Conservation (phyloP, 2,329 filamentous ascomycete genomes). For the Claviceps spartinae region DNA sequence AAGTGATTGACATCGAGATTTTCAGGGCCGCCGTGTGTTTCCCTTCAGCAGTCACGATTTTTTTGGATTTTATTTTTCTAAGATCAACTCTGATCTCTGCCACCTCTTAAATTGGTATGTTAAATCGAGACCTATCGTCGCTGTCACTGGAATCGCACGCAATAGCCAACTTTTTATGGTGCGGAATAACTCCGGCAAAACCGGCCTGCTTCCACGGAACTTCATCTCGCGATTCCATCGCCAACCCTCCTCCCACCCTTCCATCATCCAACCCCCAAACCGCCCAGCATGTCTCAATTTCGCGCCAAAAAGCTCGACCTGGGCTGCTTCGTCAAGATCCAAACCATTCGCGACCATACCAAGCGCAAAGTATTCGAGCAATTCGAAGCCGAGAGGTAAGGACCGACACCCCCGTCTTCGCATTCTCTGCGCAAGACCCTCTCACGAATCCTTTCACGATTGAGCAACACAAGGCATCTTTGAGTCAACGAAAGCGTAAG, state of each 20-base stretch:
- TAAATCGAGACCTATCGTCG: neutral
- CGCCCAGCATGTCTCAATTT: constrained; percentile 64
- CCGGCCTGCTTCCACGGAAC: neutral
- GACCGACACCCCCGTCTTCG: neutral
- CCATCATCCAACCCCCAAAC: neutral
- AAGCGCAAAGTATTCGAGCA: constrained; percentile 89
- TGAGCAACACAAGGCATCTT: neutral
- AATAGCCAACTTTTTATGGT: neutral
- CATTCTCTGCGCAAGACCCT: neutral
- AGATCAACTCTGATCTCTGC: neutral
- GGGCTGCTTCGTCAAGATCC: constrained; percentile 74
- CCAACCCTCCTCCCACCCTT: neutral
- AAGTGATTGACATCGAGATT: too few relatives aligned
- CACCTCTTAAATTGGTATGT: neutral
- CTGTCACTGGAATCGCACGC: neutral
- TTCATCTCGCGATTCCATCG: neutral
- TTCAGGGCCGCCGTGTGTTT: too few relatives aligned
- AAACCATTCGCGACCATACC: constrained; percentile 83
- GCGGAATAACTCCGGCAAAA: neutral
- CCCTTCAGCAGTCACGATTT: too few relatives aligned
- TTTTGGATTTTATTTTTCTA: too few relatives aligned
- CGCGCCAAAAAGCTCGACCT: constrained; percentile 82
- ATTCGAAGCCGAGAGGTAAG: constrained; percentile 75
- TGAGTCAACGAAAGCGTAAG: neutral
- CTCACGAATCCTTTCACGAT: neutral